A percentile compares a stretch with the other conserved stretches of the same genome.
Evolutionary conservation across 75 land plant species (phyloP).

Genomic region (Larix kaempferi): DNA sequence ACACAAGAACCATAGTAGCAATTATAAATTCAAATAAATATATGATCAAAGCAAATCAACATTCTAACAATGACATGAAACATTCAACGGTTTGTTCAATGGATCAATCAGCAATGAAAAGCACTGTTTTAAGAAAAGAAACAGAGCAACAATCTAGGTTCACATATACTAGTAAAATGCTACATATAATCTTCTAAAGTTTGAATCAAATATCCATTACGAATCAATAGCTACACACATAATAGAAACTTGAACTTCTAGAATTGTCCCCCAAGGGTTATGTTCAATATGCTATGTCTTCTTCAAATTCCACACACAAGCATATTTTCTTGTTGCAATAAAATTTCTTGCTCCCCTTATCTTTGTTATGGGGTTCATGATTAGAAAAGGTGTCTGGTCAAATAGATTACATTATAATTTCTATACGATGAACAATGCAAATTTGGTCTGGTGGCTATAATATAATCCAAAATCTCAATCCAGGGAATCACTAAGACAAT

Average conservation of each 20-base stretch:
- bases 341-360: neutral
- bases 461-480: too few relatives aligned
- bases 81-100: neutral
- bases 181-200: neutral
- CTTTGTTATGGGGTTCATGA: too few relatives aligned
- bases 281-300: too few relatives aligned
- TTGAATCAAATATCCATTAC: neutral
- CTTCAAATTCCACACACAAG: too few relatives aligned
- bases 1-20: conserved; percentile 1
- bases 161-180: neutral
- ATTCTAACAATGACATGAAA: conserved; percentile 2
- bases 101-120: neutral
- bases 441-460: too few relatives aligned
- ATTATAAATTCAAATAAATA: neutral
- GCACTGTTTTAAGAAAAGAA: neutral
- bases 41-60: neutral
- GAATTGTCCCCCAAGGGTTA: too few relatives aligned
- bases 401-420: too few relatives aligned
- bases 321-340: neutral
- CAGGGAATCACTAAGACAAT: too few relatives aligned
- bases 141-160: neutral
- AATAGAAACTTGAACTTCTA: neutral
- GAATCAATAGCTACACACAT: neutral
- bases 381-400: too few relatives aligned
- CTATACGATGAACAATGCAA: too few relatives aligned